These are phyloP conservation scores for Elaeis guineensis DNA, from an alignment of 176 grass and related monocot species.

Conservation along the genomic window DNA sequence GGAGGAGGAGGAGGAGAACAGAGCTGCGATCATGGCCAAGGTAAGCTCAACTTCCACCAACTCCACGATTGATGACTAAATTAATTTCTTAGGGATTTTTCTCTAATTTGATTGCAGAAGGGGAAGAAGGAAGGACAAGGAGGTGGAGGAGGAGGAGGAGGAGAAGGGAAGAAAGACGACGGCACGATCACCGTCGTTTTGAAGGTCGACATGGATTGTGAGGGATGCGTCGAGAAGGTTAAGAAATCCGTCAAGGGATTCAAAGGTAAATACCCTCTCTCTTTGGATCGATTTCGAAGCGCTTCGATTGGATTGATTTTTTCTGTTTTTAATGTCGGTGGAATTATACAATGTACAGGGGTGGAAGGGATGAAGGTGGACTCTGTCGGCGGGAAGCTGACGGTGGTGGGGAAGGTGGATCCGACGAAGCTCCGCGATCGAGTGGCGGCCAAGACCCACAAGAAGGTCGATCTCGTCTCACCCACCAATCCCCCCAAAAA, in stretches of 20 bases:
- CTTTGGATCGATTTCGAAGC: not conserved
- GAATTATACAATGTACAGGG: not conserved
- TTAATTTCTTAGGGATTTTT: too few relatives aligned
- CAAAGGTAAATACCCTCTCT: not conserved
- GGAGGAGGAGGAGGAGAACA: too few relatives aligned
- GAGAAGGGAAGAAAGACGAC: constrained; percentile 9
- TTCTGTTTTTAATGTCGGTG: too few relatives aligned
- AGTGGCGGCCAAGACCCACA: constrained; percentile 12
- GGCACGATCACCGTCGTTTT: constrained; percentile 23
- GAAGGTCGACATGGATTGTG: constrained; percentile 32
- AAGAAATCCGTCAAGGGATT: constrained; percentile 22
- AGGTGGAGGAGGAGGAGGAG: too few relatives aligned
- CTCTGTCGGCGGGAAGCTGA: not conserved
- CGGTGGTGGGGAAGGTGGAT: not conserved
- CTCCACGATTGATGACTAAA: too few relatives aligned
- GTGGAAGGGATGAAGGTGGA: not conserved
- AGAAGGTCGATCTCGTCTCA: constrained; percentile 19
- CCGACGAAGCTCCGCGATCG: constrained; percentile 9
- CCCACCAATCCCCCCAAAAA: not conserved
- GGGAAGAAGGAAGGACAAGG: too few relatives aligned
- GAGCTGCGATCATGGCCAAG: too few relatives aligned
- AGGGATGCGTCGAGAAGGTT: constrained; percentile 29
- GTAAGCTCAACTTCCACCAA: too few relatives aligned
- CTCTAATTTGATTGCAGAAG: too few relatives aligned
- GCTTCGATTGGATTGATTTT: too few relatives aligned